Conservation (phyloP, 2,329 filamentous ascomycete species). For the Fusarium abutilonis region DNA sequence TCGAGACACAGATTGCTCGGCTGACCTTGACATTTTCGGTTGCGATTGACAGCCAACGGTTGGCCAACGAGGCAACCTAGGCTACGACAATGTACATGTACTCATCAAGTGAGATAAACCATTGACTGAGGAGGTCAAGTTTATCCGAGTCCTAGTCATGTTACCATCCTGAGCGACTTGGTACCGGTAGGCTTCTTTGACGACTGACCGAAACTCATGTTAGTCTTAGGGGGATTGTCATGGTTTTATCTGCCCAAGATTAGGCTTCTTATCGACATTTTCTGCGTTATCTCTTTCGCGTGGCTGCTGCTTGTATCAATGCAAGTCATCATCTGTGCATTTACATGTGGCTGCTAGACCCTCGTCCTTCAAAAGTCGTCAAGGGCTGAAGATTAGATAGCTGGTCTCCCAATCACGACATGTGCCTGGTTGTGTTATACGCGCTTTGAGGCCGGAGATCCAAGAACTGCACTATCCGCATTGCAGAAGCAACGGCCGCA, state of each 20-base stretch:
- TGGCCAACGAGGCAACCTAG: slow-evolving; percentile 2
- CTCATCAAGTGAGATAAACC: slow-evolving; percentile 10
- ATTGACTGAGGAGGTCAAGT: neutral
- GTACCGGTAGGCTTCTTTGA: neutral
- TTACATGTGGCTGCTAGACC: slow-evolving; percentile 32
- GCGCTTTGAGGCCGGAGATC: slow-evolving; percentile 40
- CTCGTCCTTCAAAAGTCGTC: slow-evolving; percentile 29
- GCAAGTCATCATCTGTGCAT: slow-evolving; percentile 30
- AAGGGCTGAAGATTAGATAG: slow-evolving; percentile 44
- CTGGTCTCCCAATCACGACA: slow-evolving; percentile 41
- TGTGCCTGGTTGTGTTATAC: slow-evolving; percentile 27
- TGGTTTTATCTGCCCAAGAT: neutral
- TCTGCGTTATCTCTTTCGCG: slow-evolving; percentile 24
- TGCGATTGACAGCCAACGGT: slow-evolving; percentile 14
- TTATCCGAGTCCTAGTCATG: neutral
- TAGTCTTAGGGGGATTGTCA: neutral
- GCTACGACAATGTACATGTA: neutral
- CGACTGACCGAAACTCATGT: neutral
- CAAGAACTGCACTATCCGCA: slow-evolving; percentile 37
- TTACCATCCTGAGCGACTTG: neutral
- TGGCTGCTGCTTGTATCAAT: slow-evolving; percentile 5
- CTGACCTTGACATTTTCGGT: slow-evolving; percentile 20
- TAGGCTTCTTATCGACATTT: neutral
- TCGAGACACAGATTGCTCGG: slow-evolving; percentile 15
- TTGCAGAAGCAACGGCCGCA: slow-evolving; percentile 37